Percentiles rank a stretch among this genome's conserved stretches.
Evolutionary conservation across 306 rosid genomes (phyloP).

Genomic region (Clitoria ternatea): DNA sequence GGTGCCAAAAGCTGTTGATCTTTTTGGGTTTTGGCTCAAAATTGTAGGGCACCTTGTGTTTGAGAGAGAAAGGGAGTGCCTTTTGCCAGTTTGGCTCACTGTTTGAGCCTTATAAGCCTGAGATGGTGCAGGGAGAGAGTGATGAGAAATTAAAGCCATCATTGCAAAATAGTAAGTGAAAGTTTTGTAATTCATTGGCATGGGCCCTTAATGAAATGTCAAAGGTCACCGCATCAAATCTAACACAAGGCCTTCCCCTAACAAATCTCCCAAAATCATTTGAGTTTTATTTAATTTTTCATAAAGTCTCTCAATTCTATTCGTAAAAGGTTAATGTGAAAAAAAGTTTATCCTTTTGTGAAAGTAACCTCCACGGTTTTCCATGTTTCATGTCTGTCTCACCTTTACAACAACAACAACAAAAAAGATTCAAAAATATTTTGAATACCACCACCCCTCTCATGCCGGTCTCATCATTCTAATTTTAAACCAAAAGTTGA

Average conservation of each 20-base stretch:
- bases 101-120: conserved; percentile 33
- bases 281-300: conserved; percentile 20
- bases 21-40: conserved; percentile 45
- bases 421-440: conserved; percentile 23
- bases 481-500: conserved; percentile 46
- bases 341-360: conserved; percentile 24
- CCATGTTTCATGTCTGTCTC: conserved; percentile 18
- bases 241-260: conserved; percentile 34
- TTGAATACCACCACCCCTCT: conserved; percentile 27
- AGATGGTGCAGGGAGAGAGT: conserved; percentile 11
- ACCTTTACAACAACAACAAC: too few relatives aligned
- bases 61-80: not conserved
- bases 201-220: conserved; percentile 61
- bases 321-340: too few relatives aligned
- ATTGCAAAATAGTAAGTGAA: conserved; percentile 50
- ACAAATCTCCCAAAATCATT: conserved; percentile 68
- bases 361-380: conserved; percentile 35
- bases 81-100: conserved; percentile 29
- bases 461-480: conserved; percentile 44
- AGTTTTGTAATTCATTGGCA: conserved; percentile 47
- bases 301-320: conserved; percentile 21
- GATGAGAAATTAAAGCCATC: conserved; percentile 42
- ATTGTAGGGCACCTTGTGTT: conserved; percentile 41
- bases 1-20: conserved; percentile 50
- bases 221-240: conserved; percentile 27